Evolutionary conservation across 768 basidiomycete species (phyloP).

Genomic region (Kwoniella dejecticola): DNA sequence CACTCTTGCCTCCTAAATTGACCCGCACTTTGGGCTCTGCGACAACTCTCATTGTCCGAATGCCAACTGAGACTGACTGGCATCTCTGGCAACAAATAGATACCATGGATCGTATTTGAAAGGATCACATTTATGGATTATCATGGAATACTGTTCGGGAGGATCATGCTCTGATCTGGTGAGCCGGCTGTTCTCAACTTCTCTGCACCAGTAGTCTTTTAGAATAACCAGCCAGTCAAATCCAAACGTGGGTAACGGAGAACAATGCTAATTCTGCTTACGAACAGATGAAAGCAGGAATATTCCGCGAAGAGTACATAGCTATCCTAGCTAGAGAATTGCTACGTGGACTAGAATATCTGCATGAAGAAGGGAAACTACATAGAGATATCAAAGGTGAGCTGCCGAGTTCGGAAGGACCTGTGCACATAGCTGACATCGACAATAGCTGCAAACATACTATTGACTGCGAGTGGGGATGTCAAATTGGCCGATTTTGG

Average conservation of each 20-base stretch:
- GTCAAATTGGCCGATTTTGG: slow-evolving; percentile 99
- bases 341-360: slow-evolving; percentile 86
- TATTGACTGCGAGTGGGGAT: slow-evolving; percentile 43
- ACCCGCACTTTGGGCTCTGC: no score
- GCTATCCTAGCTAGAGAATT: slow-evolving; percentile 94
- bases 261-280: neutral
- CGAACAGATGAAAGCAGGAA: slow-evolving; percentile 98
- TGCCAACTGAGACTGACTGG: no score
- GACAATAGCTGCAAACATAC: slow-evolving; percentile 31
- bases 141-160: slow-evolving; percentile 96
- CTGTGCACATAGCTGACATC: neutral
- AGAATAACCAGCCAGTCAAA: no score
- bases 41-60: no score
- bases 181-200: no score
- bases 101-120: slow-evolving; percentile 96
- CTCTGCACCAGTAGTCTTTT: no score
- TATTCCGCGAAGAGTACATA: slow-evolving; percentile 97
- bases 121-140: slow-evolving; percentile 96
- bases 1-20: neutral
- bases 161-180: slow-evolving; percentile 97
- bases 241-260: no score
- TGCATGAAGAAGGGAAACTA: slow-evolving; percentile 93
- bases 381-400: slow-evolving; percentile 99
- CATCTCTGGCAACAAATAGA: slow-evolving; percentile 57
- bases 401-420: slow-evolving; percentile 6